Conservation (phyloP, 2,329 filamentous ascomycete species). For the Orbilia brochopaga region DNA sequence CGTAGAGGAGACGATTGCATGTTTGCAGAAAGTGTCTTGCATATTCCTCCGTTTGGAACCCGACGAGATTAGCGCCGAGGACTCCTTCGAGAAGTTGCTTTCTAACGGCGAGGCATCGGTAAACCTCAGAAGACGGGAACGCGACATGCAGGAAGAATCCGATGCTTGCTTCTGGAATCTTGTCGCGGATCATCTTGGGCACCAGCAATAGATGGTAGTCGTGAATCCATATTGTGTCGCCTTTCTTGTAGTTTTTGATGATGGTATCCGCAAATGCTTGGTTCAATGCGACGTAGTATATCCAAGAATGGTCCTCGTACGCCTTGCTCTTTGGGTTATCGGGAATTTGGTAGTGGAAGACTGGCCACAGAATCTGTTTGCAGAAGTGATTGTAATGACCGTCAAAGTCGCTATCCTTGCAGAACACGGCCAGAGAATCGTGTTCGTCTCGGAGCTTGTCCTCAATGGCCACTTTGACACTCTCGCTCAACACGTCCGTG, state of each 20-base stretch:
- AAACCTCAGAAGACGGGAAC: conserved; percentile 95
- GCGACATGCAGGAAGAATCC: conserved; percentile 95
- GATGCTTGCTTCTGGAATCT: conserved; percentile 90
- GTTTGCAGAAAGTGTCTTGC: conserved; percentile 93
- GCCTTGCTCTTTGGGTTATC: conserved; percentile 98
- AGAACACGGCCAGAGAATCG: conserved; percentile 81
- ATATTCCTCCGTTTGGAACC: conserved; percentile 93
- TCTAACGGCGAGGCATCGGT: conserved; percentile 85
- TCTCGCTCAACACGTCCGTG: conserved; percentile 78
- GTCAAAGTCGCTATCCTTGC: conserved; percentile 89
- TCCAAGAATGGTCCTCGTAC: conserved; percentile 95
- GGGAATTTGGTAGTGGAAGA: conserved; percentile 97
- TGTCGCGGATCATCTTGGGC: conserved; percentile 85
- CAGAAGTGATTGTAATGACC: conserved; percentile 95
- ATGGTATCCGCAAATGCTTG: conserved; percentile 91
- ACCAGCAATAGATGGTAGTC: conserved; percentile 93
- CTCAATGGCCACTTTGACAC: conserved; percentile 81
- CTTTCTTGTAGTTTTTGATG: conserved; percentile 87
- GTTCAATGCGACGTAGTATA: conserved; percentile 91
- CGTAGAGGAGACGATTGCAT: conserved; percentile 86
- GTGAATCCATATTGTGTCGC: conserved; percentile 92
- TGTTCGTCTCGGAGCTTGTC: conserved; percentile 80
- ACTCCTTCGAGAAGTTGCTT: conserved; percentile 89
- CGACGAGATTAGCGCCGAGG: conserved; percentile 87
- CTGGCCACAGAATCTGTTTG: conserved; percentile 97